Percentiles rank a stretch among this genome's conserved stretches.
phyloP scores from a whole-genome alignment of 1,284 basidiomycete genomes.

The Calocybe gambosa region DNA sequence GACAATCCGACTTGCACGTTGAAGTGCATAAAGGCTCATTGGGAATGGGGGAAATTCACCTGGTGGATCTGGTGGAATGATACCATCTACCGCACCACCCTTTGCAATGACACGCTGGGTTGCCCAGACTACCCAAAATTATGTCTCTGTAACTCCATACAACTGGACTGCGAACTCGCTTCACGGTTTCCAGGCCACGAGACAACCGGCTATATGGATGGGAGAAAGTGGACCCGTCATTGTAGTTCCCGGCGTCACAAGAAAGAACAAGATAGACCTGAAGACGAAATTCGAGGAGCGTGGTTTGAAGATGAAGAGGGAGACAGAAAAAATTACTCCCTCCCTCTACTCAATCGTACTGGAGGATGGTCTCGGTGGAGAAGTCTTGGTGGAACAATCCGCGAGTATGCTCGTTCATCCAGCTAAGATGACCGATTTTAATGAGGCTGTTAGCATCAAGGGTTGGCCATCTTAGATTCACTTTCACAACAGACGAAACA shows the following conservation, averaged over 20 bases:
- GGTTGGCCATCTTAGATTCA: slow-evolving; percentile 74
- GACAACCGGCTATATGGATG: slow-evolving; percentile 90
- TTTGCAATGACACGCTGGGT: slow-evolving; percentile 83
- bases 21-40: slow-evolving; percentile 37
- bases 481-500: slow-evolving; percentile 37
- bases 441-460: slow-evolving; percentile 47
- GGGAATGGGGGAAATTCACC: slow-evolving; percentile 69
- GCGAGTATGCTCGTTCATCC: slow-evolving; percentile 48
- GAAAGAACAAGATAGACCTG: slow-evolving; percentile 31
- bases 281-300: slow-evolving; percentile 53
- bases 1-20: background rate
- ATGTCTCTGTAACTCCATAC: slow-evolving; percentile 74
- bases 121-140: slow-evolving; percentile 64
- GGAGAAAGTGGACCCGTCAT: slow-evolving; percentile 70
- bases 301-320: slow-evolving; percentile 52
- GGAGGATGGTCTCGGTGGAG: slow-evolving; percentile 43
- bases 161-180: slow-evolving; percentile 59
- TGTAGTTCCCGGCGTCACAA: slow-evolving; percentile 51
- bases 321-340: slow-evolving; percentile 55
- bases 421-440: slow-evolving; percentile 2
- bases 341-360: slow-evolving; percentile 67
- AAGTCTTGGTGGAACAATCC: slow-evolving; percentile 58
- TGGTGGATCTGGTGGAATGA: slow-evolving; percentile 65
- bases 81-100: slow-evolving; percentile 69
- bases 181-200: slow-evolving; percentile 74